Percentiles rank a stretch among this genome's conserved stretches.
phyloP scores from a whole-genome alignment of 768 basidiomycete genomes.

The Cubamyces lactineus region DNA sequence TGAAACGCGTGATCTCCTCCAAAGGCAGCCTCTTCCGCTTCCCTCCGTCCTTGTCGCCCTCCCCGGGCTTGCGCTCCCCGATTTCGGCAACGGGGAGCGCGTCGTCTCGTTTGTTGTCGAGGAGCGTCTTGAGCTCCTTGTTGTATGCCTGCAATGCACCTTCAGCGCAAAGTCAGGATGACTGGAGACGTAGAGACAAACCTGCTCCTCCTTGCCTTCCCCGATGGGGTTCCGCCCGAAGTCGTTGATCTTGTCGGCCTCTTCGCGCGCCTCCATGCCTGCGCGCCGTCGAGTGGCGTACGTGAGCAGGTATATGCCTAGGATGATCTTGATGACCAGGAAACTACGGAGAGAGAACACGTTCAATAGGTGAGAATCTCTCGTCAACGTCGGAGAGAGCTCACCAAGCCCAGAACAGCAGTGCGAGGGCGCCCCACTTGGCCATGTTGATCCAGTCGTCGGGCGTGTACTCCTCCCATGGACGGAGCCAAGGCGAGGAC shows the following conservation, averaged over 20 bases:
- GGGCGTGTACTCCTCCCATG: slow-evolving; percentile 43
- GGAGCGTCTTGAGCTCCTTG: slow-evolving; percentile 70
- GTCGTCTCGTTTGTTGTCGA: slow-evolving; percentile 74
- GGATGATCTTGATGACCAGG: slow-evolving; percentile 87
- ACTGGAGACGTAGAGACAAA: too few relatives aligned
- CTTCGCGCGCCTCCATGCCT: slow-evolving; percentile 77
- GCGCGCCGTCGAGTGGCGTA: slow-evolving; percentile 76
- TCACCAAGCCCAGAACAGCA: slow-evolving; percentile 86
- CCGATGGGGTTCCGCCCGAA: slow-evolving; percentile 91
- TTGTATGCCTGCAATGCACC: slow-evolving; percentile 66
- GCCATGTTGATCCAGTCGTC: slow-evolving; percentile 53
- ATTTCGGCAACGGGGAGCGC: slow-evolving; percentile 69
- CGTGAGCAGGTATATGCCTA: slow-evolving; percentile 85
- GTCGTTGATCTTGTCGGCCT: slow-evolving; percentile 79
- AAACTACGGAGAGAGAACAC: slow-evolving; percentile 49
- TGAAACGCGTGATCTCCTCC: slow-evolving; percentile 91
- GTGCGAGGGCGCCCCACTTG: slow-evolving; percentile 68
- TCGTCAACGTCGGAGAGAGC: slow-evolving; percentile 27
- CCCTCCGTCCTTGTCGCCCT: slow-evolving; percentile 31
- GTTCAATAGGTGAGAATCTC: neutral
- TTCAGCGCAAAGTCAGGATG: neutral
- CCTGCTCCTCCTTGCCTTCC: slow-evolving; percentile 65
- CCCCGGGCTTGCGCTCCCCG: slow-evolving; percentile 50
- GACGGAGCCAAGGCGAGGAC: slow-evolving; percentile 49
- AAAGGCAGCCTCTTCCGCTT: slow-evolving; percentile 70